Evolutionary conservation across 2,329 filamentous ascomycete species (phyloP).

Genomic region (Pseudopithomyces maydicus): DNA sequence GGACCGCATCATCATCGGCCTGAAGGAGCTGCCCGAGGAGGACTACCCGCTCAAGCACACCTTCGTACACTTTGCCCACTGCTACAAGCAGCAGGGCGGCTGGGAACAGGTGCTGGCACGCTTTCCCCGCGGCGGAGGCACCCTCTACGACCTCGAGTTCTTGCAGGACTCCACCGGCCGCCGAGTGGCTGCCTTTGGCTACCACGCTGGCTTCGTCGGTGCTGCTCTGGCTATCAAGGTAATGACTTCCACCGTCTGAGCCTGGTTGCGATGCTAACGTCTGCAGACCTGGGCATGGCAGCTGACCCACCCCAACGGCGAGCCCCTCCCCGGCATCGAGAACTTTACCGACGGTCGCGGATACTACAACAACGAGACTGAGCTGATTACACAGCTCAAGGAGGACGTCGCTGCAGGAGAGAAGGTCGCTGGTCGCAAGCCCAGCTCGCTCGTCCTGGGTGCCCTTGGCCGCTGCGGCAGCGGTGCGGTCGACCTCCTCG

Average conservation of each 20-base stretch:
- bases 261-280: slow-evolving; percentile 8
- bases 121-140: slow-evolving; percentile 76
- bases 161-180: slow-evolving; percentile 73
- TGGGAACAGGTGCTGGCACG: slow-evolving; percentile 82
- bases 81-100: slow-evolving; percentile 50
- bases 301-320: slow-evolving; percentile 68
- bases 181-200: slow-evolving; percentile 72
- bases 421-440: slow-evolving; percentile 69
- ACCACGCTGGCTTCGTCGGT: slow-evolving; percentile 54
- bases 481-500: slow-evolving; percentile 81
- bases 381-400: slow-evolving; percentile 76
- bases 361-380: slow-evolving; percentile 74
- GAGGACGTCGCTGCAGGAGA: slow-evolving; percentile 69
- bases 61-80: slow-evolving; percentile 50
- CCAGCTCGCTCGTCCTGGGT: slow-evolving; percentile 82
- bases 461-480: slow-evolving; percentile 78
- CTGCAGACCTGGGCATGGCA: slow-evolving; percentile 81
- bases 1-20: slow-evolving; percentile 48
- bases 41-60: slow-evolving; percentile 46
- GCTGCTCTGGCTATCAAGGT: slow-evolving; percentile 52
- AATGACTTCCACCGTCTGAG: not conserved
- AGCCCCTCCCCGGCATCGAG: slow-evolving; percentile 69
- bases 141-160: slow-evolving; percentile 86
- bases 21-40: slow-evolving; percentile 49
- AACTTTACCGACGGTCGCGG: slow-evolving; percentile 55